Base-by-base conservation (phyloP, 2,329 filamentous ascomycete species). In the Nannizziopsis arthrosporioides region DNA sequence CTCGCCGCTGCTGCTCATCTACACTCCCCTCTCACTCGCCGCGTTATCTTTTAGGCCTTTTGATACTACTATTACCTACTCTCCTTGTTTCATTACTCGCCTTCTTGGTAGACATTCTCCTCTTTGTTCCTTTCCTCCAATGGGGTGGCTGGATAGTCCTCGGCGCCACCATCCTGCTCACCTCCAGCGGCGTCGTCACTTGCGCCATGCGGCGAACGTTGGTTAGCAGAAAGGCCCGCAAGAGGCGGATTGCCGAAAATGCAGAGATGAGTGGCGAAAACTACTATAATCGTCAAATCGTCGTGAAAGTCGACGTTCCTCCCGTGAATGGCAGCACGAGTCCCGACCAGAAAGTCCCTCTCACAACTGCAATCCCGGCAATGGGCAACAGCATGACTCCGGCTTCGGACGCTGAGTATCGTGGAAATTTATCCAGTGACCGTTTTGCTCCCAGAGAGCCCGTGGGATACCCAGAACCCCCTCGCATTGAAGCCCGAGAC, bases 191-290 rank as follows among this genome's bases (percentile, higher is more conserved):
- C 37, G 76, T 98, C 49, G 81, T 95, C 32, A 89, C 88, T 7
- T 98, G 89, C 63, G 88, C 87, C 17, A 96, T 96, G 88, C 84
- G 92, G 54, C 81, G 90, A 51, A 93, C 89, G 2, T 72, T 96
- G 49, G 85, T 95, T 52, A 85, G 85, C 65, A 80, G 90, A 58
- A 95, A 95, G 70, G 85, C 89, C n/a, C 78, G 89, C 53, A 89
- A 92, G 74, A 86, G 82, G 71, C 80, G 87, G 40, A 93, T 96
- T 61, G 87, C 81, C 2, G 85, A 93, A 65, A 94, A 96, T 62
- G 86, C 89, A 6, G 89, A 96, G 63, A 96, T 96, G 89, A 96
- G 85, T 63, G 90, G 90, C 22, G 81, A 92, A 59, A 92, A 89
- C 61, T 95, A 84, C 63, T 95, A 93, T 67, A 84, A 82, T 59